phyloP scores from a whole-genome alignment of 371 early-diverging fungal species.

The Actinomucor elegans region DNA sequence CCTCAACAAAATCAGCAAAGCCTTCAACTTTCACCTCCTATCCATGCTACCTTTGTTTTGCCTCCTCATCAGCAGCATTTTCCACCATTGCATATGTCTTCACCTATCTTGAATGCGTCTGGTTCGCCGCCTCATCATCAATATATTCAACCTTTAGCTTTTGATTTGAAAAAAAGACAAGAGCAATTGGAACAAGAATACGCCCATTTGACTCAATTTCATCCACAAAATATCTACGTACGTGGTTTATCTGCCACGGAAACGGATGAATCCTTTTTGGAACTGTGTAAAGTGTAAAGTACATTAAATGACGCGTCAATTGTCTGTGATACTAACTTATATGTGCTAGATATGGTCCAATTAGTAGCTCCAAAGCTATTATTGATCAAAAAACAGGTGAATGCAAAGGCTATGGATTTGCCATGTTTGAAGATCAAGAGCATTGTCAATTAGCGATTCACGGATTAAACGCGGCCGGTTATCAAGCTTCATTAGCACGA shows the following conservation, averaged over 20 bases:
- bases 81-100: slow-evolving; percentile 41
- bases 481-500: slow-evolving; percentile 75
- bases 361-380: slow-evolving; percentile 83
- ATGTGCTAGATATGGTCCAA: slow-evolving; percentile 69
- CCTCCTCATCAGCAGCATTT: slow-evolving; percentile 33
- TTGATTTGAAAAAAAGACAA: slow-evolving; percentile 8
- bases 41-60: slow-evolving; percentile 31
- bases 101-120: slow-evolving; percentile 36
- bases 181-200: slow-evolving; percentile 16
- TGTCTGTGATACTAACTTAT: neutral
- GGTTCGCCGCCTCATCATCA: slow-evolving; percentile 31
- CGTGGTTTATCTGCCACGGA: slow-evolving; percentile 69
- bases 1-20: no score
- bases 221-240: slow-evolving; percentile 77
- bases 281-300: slow-evolving; percentile 54
- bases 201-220: slow-evolving; percentile 23
- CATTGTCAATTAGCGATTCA: slow-evolving; percentile 69
- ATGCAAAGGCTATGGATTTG: slow-evolving; percentile 93
- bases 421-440: slow-evolving; percentile 75
- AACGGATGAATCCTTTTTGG: slow-evolving; percentile 71
- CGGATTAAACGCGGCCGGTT: slow-evolving; percentile 62
- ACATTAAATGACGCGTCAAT: neutral
- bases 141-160: slow-evolving; percentile 15
- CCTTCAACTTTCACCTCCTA: slow-evolving; percentile 29
- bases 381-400: slow-evolving; percentile 73